Base-by-base conservation (phyloP, 495 filamentous ascomycete genomes). In the Penicillium nucicola region DNA sequence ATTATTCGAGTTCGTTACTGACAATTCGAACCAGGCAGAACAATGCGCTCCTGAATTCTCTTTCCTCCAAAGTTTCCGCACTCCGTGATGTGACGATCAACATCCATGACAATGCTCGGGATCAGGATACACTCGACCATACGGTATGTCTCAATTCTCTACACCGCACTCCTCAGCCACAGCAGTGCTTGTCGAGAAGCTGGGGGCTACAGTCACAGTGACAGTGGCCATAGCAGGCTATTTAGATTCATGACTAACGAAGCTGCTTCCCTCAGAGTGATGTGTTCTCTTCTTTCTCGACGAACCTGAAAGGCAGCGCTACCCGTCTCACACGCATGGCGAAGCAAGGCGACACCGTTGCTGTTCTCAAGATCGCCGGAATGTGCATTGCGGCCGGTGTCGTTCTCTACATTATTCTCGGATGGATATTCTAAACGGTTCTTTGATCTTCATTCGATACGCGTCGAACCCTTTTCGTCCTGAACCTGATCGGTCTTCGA, bases 31-130 rank as follows among this genome's bases (percentile, higher is more conserved):
- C 13, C 60, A 85, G 83, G 69, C 93, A 98, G 73, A 98, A 98
- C 74, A 96, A 96, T 72, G 85, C 89, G 60, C 91, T 93, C 65
- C 87, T 98, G 42, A 85, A 90, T 59, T 91, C 95, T 60, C 86
- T 98, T 18, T 85, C 88, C 13, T 78, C 80, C 20, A 98, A 98
- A 69, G 90, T 97, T 25, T 88, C 88, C 37, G 89, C 90, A 30
- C 80, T 98, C 44, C 91, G 92, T 61, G 85, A 85, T 56, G 90
- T 98, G n/a, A 98, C 93, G n/a, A 84, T 97, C 37, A 89, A 97
- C 72, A 98, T 98, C 65, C 95, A 97, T 74, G 91, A 97, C 72
- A 88, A 91, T 64, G 93, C 93, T 33, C 80, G 89, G 33, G 82
- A 86, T 60, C 92, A 96, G 61, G 82, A 86, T 44, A 78, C 93